These are phyloP conservation scores for Phlyctochytrium arcticum DNA, from an alignment of 192 early-diverging fungal species.

Conservation along the genomic window DNA sequence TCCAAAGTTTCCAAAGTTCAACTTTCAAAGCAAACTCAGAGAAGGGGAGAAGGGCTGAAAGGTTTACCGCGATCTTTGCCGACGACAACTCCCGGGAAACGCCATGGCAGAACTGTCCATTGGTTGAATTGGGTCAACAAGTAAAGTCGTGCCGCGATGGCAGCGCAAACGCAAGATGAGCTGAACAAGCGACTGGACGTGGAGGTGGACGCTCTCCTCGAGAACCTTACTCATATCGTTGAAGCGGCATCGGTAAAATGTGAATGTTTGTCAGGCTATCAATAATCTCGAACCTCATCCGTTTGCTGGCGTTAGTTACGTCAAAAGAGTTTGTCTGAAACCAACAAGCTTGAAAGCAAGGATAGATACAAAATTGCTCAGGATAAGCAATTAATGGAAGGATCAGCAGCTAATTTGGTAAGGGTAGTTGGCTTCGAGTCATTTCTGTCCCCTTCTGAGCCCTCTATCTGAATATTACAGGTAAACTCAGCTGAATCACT, in stretches of 20 bases:
- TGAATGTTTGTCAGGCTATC: neutral
- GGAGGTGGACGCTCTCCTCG: constrained; percentile 19
- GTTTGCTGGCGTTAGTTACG: neutral
- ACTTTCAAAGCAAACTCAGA: too few species aligned
- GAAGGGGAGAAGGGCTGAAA: too few species aligned
- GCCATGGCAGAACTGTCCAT: too few species aligned
- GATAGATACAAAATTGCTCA: constrained; percentile 34
- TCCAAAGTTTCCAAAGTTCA: too few species aligned
- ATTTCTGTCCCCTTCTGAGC: neutral
- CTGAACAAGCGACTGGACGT: constrained; percentile 22
- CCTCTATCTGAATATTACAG: constrained; percentile 3
- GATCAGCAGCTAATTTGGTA: constrained; percentile 38
- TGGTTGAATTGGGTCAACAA: too few species aligned
- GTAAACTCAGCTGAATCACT: constrained; percentile 32
- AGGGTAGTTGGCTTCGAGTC: neutral
- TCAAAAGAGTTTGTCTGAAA: constrained; percentile 2
- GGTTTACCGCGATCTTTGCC: too few species aligned
- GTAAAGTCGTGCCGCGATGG: too few species aligned
- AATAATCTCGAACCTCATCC: neutral
- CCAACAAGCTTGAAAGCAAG: constrained; percentile 13
- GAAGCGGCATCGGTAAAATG: constrained; percentile 11
- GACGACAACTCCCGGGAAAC: too few species aligned
- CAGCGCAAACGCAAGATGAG: constrained; percentile 7
- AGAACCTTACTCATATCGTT: constrained; percentile 13
- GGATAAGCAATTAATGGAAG: constrained; percentile 30